Conservation (phyloP, 331 rosid genomes). For the Malus hybrid region DNA sequence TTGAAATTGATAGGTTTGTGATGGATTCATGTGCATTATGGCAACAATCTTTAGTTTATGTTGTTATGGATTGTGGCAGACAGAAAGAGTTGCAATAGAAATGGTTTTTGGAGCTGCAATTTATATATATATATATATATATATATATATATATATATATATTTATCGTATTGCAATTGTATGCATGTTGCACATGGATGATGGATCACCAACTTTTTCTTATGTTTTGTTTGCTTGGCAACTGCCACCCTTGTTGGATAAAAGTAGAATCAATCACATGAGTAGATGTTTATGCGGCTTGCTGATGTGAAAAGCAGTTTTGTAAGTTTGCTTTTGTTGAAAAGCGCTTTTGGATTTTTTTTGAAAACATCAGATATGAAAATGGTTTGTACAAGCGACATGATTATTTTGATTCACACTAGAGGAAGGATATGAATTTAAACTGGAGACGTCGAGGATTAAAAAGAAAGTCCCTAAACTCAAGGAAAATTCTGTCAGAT, state of each 20-base stretch:
- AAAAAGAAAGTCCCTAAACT: too few species aligned
- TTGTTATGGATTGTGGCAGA: conserved; percentile 24
- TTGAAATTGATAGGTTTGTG: not conserved
- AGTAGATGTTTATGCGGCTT: not conserved
- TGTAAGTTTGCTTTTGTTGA: not conserved
- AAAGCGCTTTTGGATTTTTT: not conserved
- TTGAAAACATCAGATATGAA: not conserved
- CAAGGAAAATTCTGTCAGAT: too few species aligned
- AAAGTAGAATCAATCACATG: not conserved
- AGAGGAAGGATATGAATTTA: too few species aligned
- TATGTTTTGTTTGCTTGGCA: not conserved
- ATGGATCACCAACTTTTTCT: not conserved
- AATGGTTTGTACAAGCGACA: not conserved
- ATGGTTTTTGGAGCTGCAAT: too few species aligned
- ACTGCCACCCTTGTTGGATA: not conserved
- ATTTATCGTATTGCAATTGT: not conserved
- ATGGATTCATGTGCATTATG: conserved; percentile 13
- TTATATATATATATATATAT: too few species aligned
- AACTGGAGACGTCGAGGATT: too few species aligned
- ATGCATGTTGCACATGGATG: conserved; percentile 17
- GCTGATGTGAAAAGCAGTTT: not conserved
- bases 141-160: too few species aligned
- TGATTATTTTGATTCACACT: too few species aligned
- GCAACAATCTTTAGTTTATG: conserved; percentile 16
- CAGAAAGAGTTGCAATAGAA: conserved; percentile 6